Evolutionary conservation across 345 rosid species (phyloP), one percentile per base, ranked within the genome.

Genomic region (Syzygium grande): DNA sequence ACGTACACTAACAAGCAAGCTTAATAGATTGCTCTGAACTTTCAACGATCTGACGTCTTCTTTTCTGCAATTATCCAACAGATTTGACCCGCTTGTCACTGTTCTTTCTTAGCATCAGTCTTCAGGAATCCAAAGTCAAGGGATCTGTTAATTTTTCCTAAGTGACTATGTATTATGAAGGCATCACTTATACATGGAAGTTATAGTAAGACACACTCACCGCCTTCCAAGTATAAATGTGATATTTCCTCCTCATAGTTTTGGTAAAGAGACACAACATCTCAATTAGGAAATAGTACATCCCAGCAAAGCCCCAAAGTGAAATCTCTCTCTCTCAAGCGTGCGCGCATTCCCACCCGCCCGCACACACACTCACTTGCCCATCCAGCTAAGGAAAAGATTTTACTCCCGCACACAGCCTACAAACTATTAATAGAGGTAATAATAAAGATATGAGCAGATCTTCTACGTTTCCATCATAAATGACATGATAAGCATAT

Each of bases 271-370:
- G 17, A 53, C 16, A 16, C 53, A 52, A 52, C 55, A 53, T 53
- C 55, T 17, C 55, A 53, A 53, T 53, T 53, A 17, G 55, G 17
- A 15, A 53, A 53, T 53, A 53, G 55, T 53, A 53, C 55, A 52
- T 52, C 77, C 1, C 0, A 25, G 29, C 30, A 63, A 63, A 29
- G 38, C 38, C 10, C 77, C 77, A 63, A 63, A 29, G 77, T 63
- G 19, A 63, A 63, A 63, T n/a, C 29, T 63, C 41, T 63, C 77
- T 13, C 78, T 7, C 25, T 4, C 8, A 11, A 1, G 0, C 34
- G 22, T 16, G 38, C 11, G 10, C 41, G 16, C 11, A 17, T 30
- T 23, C 43, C 23, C 11, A 8, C 21, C 3, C 0, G 0, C 1
- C 1, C n/a, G 0, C 22, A 8, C 77, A 29, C 77, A 16, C 79